These are phyloP conservation scores for Fusarium sp. DNA, from an alignment of 2,329 filamentous ascomycete genomes.

Conservation along the genomic window DNA sequence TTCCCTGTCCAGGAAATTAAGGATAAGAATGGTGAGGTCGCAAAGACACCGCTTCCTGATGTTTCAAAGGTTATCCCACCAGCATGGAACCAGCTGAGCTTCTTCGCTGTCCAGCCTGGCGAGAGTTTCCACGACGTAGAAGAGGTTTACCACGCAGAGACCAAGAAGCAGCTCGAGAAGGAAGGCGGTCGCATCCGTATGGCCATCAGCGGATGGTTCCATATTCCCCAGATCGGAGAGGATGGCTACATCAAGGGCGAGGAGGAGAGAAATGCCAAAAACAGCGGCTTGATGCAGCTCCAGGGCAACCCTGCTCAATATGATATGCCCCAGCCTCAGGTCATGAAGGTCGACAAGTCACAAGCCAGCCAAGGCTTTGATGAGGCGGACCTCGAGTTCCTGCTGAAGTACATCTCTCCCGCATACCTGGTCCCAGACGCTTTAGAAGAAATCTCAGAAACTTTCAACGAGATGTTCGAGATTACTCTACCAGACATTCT, in stretches of 20 bases:
- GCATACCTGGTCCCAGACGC: conserved; percentile 94
- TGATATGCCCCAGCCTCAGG: conserved; percentile 77
- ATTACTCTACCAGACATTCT: conserved; percentile 85
- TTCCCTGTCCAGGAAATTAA: conserved; percentile 77
- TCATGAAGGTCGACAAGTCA: conserved; percentile 58
- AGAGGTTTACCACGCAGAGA: conserved; percentile 85
- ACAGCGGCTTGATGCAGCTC: conserved; percentile 91
- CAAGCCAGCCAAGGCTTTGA: conserved; percentile 69
- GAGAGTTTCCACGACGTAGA: conserved; percentile 99
- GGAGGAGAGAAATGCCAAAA: conserved; percentile 87
- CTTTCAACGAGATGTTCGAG: conserved; percentile 85
- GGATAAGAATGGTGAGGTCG: conserved; percentile 73
- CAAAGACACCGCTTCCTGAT: conserved; percentile 83
- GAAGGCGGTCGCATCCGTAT: conserved; percentile 86
- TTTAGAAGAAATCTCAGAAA: conserved; percentile 80
- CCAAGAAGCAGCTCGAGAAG: conserved; percentile 68
- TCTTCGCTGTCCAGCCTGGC: conserved; percentile 98
- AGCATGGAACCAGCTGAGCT: conserved; percentile 96
- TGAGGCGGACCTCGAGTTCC: conserved; percentile 85
- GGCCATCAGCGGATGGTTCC: conserved; percentile 99
- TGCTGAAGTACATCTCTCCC: conserved; percentile 89
- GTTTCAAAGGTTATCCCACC: conserved; percentile 86
- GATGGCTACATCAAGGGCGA: conserved; percentile 89
- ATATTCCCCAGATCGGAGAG: conserved; percentile 95
- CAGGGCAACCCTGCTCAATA: conserved; percentile 92